Evolutionary conservation across 371 early-diverging fungal genomes (phyloP).

Genomic region (Smittium culicis): DNA sequence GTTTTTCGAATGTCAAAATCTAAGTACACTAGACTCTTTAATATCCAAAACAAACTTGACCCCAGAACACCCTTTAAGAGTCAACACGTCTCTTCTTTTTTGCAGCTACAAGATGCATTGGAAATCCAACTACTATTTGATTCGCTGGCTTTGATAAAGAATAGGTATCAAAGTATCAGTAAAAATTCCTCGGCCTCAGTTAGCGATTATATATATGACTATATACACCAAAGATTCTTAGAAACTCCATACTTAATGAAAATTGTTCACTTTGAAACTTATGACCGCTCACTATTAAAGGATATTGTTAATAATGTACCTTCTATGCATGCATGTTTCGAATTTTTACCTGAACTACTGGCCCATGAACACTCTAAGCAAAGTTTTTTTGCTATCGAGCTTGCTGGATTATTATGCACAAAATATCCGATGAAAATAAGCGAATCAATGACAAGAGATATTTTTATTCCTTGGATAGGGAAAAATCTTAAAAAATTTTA

Average conservation of each 20-base stretch:
- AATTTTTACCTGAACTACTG: conserved; percentile 40
- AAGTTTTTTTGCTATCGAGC: conserved; percentile 35
- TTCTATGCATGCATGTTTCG: conserved; percentile 44
- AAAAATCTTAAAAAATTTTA: neutral
- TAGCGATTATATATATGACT: conserved; percentile 22
- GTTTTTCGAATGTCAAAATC: conserved; percentile 31
- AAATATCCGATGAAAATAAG: conserved; percentile 37
- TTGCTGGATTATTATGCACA: conserved; percentile 29
- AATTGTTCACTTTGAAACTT: conserved; percentile 40
- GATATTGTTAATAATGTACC: conserved; percentile 34
- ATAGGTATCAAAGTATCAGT: neutral
- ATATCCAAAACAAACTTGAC: conserved; percentile 10
- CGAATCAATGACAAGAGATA: conserved; percentile 28
- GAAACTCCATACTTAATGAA: conserved; percentile 30
- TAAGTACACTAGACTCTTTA: conserved; percentile 22
- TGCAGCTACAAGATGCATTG: conserved; percentile 37
- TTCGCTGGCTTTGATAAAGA: conserved; percentile 3
- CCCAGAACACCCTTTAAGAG: conserved; percentile 22
- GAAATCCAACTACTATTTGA: conserved; percentile 37
- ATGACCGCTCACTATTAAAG: conserved; percentile 21
- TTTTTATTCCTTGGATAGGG: conserved; percentile 12
- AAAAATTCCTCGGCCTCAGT: conserved; percentile 10
- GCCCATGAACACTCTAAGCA: conserved; percentile 25
- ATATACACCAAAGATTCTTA: conserved; percentile 36
- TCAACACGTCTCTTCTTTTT: conserved; percentile 29